Evolutionary conservation across 169 alveolate species (phyloP), one percentile per base, ranked within the genome.

Genomic region (Cryptosporidium baileyi): DNA sequence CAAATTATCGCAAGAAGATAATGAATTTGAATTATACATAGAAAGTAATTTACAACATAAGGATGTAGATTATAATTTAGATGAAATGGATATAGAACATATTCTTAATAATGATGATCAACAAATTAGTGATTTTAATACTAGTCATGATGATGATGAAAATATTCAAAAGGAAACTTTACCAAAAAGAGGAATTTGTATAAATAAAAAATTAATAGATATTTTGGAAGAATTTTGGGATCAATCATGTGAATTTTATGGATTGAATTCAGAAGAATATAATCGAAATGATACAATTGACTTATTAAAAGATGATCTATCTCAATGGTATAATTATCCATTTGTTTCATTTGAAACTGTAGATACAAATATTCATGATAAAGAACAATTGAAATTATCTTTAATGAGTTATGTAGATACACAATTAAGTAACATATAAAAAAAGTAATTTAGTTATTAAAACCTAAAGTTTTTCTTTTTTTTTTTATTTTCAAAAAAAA

Each of bases 271-370:
- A 8, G 43, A 22, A 19, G 67, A 30, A 51, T 9, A 47, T 26
- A 28, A 30, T 5, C 57, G 49, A 1, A 63, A 47, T 28, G 61
- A 49, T 2, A n/a, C 41, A 3, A 54, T 74, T 8, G 85, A 74
- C 61, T 24, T 74, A 38, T 45, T 57, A 1, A 57, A 13, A 5
- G 65, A 57, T 22, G 85, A 74, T 22, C 34, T 74, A 11, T 74
- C 85, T 54, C 67, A 51, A 60, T 74, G 85, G 85, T 45, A 74
- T 60, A 34, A 54, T 24, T 74, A 74, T 74, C 85, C 85, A n/a
- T 74, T 24, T 54, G 43, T 74, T n/a, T 54, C 85, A 49, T 74
- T 74, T 51, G 85, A 57, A 13, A 74, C 32, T 8, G 44, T 74
- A 24, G 67, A 51, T 36, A n/a, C 74, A 3, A 51, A 26, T 38